Evolutionary conservation across 176 grass and related monocot genomes (phyloP), one percentile per base, ranked within the genome.

Genomic region (Paspalum vaginatum): DNA sequence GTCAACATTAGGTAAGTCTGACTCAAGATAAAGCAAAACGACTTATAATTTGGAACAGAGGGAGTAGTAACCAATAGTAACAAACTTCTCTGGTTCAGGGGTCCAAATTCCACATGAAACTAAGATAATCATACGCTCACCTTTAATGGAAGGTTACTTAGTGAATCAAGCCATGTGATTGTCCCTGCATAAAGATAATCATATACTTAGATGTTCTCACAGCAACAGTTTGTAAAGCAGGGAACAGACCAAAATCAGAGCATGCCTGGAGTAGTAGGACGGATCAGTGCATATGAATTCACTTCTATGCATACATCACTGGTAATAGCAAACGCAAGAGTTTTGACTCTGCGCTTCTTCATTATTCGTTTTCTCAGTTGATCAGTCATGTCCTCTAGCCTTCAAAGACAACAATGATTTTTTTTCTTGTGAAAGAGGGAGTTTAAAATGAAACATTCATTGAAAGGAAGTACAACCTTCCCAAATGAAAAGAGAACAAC

Each of bases 61-160:
- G 32, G 32, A 32, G 32, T 32, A 53, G 27, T 39, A 38, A 73
- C 45, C 58, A 57, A 64, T 38, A 63, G 7, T 72, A 55, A 71
- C 13, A 75, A 61, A 47, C 25, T 47, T 58, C 32, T 32, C 1
- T 32, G 32, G 24, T 27, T 21, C 44, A 81, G 40, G 4, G 7
- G 55, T 41, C 1, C 4, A 72, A 87, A 77, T 56, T 43, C 37
- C 62, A 76, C 41, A 52, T 3, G 20, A 2, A 75, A 74, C 15
- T 74, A 12, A 70, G 65, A 49, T 74, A 59, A 84, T 53, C 39
- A 65, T 39, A 76, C 20, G 18, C 21, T 81, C 77, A 93, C 95
- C 92, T 92, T 92, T 82, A 98, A 87, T 81, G 95, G 95, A 80
- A 98, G 84, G 81, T 98, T 98, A 83, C 90, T 98, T 62, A 94